These are phyloP conservation scores for Dunaliella primolecta DNA, from an alignment of 139 green algal species.

Conservation along the genomic window DNA sequence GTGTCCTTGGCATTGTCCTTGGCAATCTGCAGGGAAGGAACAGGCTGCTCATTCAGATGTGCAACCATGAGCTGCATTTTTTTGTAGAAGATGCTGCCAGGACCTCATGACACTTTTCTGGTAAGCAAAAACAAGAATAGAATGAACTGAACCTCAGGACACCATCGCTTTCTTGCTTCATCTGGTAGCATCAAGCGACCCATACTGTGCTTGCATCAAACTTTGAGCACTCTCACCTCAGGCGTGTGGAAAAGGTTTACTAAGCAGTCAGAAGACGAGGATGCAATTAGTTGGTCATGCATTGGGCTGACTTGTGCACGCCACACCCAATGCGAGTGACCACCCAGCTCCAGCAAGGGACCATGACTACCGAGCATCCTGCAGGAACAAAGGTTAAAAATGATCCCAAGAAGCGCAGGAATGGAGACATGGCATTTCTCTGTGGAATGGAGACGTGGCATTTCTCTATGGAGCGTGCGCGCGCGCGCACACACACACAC, in stretches of 20 bases:
- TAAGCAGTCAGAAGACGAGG: slow-evolving; percentile 60
- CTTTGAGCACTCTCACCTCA: too few species aligned
- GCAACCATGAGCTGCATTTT: too few species aligned
- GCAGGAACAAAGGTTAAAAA: neutral
- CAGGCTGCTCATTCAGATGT: too few species aligned
- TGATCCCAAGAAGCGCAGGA: neutral
- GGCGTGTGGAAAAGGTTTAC: slow-evolving; percentile 64
- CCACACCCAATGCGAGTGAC: slow-evolving; percentile 85
- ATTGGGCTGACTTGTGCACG: slow-evolving; percentile 62
- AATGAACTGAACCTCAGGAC: too few species aligned
- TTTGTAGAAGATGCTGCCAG: too few species aligned
- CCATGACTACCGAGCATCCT: slow-evolving; percentile 36
- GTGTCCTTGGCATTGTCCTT: neutral
- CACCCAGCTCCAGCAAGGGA: slow-evolving; percentile 60
- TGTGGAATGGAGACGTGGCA: neutral
- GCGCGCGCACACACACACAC: neutral
- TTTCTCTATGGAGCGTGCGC: neutral
- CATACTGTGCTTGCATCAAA: too few species aligned
- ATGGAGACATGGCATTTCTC: neutral
- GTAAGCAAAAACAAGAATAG: too few species aligned
- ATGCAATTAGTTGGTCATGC: slow-evolving; percentile 69
- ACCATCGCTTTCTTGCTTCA: too few species aligned
- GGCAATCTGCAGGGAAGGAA: neutral
- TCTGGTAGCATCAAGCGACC: too few species aligned
- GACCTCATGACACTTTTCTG: too few species aligned